phyloP scores from a whole-genome alignment of 1,284 basidiomycete species.

The Sutorius eximius region DNA sequence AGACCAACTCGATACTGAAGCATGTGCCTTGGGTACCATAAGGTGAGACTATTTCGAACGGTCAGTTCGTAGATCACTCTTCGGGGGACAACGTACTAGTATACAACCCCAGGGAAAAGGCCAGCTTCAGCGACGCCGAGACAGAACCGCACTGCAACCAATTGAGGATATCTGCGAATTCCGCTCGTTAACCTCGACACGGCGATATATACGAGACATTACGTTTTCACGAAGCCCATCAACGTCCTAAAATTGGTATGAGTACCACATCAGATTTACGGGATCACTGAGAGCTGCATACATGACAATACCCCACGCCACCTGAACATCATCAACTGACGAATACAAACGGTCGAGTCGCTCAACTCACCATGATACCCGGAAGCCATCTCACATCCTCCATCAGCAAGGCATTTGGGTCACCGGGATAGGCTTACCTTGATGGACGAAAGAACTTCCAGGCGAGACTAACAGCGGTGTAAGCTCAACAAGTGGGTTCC shows the following conservation, averaged over 20 bases:
- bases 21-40: constrained; percentile 22
- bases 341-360: not conserved
- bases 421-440: constrained; percentile 30
- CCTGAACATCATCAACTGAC: constrained; percentile 29
- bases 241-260: constrained; percentile 45
- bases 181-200: constrained; percentile 1
- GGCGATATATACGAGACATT: constrained; percentile 7
- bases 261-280: not conserved
- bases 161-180: constrained; percentile 52
- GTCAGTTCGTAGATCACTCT: constrained; percentile 18
- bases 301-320: constrained; percentile 51
- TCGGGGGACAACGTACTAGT: constrained; percentile 50
- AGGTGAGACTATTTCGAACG: constrained; percentile 21
- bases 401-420: constrained; percentile 7
- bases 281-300: constrained; percentile 26
- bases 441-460: constrained; percentile 53
- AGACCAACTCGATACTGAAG: not conserved
- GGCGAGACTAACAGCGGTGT: constrained; percentile 40
- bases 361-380: too few species aligned
- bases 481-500: not conserved
- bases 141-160: constrained; percentile 57
- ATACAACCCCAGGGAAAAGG: constrained; percentile 68
- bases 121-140: constrained; percentile 71
- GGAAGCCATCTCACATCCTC: not conserved
- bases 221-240: constrained; percentile 69